Conservation (phyloP, 306 rosid species). For the Ziziphus jujuba region DNA sequence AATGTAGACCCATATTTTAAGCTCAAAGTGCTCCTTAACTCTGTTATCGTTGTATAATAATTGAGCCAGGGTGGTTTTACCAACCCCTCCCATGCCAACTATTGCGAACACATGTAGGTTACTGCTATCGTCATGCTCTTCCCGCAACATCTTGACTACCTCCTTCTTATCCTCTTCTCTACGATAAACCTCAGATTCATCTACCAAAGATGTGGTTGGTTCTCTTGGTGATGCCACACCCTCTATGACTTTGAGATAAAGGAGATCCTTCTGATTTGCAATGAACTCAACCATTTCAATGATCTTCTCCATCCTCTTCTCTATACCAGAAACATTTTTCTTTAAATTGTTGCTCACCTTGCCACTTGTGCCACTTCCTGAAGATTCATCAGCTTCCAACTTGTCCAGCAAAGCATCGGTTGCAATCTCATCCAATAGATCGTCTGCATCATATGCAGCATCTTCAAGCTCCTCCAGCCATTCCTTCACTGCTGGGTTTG, state of each 20-base stretch:
- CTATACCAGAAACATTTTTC: no score
- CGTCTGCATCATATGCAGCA: no score
- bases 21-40: background rate
- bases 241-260: background rate
- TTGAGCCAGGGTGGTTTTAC: constrained; percentile 16
- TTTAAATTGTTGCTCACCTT: no score
- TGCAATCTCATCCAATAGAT: no score
- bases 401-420: no score
- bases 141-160: background rate
- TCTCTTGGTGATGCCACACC: background rate
- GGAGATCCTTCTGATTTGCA: background rate
- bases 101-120: background rate
- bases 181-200: background rate
- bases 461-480: no score
- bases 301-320: background rate
- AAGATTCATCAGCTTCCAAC: no score
- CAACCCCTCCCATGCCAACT: constrained; percentile 10
- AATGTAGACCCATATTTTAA: constrained; percentile 2
- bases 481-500: background rate
- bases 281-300: background rate
- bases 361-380: no score
- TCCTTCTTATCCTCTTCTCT: background rate
- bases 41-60: background rate
- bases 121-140: background rate
- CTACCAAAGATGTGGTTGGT: background rate